Conservation (phyloP, 371 early-diverging fungal genomes). For the Mortierella sp. region DNA sequence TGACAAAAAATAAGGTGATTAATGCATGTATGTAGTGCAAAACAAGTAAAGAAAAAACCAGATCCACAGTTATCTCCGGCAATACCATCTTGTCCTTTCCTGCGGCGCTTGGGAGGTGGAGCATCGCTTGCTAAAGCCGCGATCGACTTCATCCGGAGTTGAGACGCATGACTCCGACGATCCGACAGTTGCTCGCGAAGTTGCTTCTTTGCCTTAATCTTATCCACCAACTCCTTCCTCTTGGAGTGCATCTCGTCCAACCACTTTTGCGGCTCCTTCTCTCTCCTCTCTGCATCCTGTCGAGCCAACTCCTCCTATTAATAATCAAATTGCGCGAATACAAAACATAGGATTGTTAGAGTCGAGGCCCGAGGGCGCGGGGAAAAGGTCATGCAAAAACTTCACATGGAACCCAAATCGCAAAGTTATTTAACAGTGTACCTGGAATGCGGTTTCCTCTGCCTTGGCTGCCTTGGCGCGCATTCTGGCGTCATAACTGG, state of each 20-base stretch:
- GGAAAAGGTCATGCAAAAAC: neutral
- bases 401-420: neutral
- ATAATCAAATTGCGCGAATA: neutral
- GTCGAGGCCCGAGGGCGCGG: neutral
- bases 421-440: slow-evolving; percentile 16
- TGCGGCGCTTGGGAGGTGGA: slow-evolving; percentile 64
- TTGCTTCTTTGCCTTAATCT: slow-evolving; percentile 74
- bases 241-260: slow-evolving; percentile 73
- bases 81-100: slow-evolving; percentile 72
- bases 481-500: slow-evolving; percentile 85
- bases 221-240: slow-evolving; percentile 71
- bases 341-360: neutral
- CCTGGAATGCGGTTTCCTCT: slow-evolving; percentile 74
- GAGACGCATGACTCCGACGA: slow-evolving; percentile 88
- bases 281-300: slow-evolving; percentile 80
- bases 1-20: neutral
- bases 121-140: slow-evolving; percentile 83
- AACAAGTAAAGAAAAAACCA: neutral
- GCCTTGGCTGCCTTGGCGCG: slow-evolving; percentile 84
- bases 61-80: too few relatives aligned
- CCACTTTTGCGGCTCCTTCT: slow-evolving; percentile 81
- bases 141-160: slow-evolving; percentile 86
- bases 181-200: slow-evolving; percentile 83
- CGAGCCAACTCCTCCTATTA: slow-evolving; percentile 73
- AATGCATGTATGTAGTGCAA: neutral